phyloP scores from a whole-genome alignment of 371 early-diverging fungal genomes.

The Cokeromyces recurvatus region DNA sequence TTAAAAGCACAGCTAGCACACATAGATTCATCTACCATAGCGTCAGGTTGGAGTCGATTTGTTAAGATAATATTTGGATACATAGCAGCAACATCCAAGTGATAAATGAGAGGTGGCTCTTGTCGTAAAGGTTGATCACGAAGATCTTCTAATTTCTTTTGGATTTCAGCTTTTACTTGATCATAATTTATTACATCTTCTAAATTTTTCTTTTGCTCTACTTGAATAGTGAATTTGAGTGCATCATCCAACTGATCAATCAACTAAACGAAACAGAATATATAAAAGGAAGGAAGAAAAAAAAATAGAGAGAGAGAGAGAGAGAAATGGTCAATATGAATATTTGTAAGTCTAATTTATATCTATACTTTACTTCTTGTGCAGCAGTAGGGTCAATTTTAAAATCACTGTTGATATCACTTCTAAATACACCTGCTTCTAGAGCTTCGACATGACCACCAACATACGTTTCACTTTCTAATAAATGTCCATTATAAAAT shows the following conservation, averaged over 20 bases:
- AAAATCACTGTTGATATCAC: slow-evolving; percentile 93
- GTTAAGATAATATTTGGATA: slow-evolving; percentile 99
- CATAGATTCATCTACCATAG: slow-evolving; percentile 87
- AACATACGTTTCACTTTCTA: slow-evolving; percentile 97
- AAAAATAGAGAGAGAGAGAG: too few relatives aligned
- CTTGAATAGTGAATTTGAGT: slow-evolving; percentile 81
- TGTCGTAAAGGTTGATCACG: slow-evolving; percentile 69
- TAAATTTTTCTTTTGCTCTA: slow-evolving; percentile 69
- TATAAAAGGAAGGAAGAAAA: too few relatives aligned
- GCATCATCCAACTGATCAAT: slow-evolving; percentile 92
- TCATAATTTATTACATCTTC: slow-evolving; percentile 77
- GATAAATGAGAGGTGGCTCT: slow-evolving; percentile 95
- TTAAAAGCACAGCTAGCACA: slow-evolving; percentile 98
- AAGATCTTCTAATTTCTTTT: slow-evolving; percentile 54
- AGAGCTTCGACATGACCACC: slow-evolving; percentile 99
- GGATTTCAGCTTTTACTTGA: slow-evolving; percentile 51
- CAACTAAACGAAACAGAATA: slow-evolving; percentile 41
- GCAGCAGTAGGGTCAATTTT: slow-evolving; percentile 73
- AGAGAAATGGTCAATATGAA: too few relatives aligned
- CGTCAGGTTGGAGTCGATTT: slow-evolving; percentile 98
- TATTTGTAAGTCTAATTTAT: too few relatives aligned
- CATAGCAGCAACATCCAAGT: slow-evolving; percentile 99
- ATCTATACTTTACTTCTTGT: slow-evolving; percentile 45
- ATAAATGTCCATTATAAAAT: slow-evolving; percentile 86
- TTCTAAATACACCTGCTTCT: slow-evolving; percentile 97